Percentiles rank a stretch among this genome's conserved stretches.
phyloP scores from a whole-genome alignment of 163 green algal species.

The Scenedesmus sp. region DNA sequence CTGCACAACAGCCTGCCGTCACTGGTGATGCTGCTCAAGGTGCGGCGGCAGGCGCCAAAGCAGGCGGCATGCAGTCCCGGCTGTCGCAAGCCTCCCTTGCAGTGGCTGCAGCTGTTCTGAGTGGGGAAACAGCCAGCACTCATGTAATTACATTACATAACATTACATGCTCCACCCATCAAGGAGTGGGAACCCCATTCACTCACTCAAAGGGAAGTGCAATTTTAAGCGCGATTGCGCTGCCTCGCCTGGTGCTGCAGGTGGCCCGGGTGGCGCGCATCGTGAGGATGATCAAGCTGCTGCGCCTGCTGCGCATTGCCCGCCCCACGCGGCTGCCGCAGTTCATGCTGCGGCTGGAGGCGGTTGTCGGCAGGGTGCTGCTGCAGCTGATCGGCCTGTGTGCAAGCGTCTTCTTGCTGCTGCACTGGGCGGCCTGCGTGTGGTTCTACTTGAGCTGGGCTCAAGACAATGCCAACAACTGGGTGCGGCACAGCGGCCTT shows the following conservation, averaged over 20 bases:
- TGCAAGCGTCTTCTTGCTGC: slow-evolving; percentile 18
- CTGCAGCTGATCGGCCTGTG: background rate
- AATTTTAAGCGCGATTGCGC: too few species aligned
- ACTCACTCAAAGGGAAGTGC: too few species aligned
- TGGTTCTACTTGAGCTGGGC: background rate
- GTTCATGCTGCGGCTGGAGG: slow-evolving; percentile 20
- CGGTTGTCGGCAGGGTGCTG: background rate
- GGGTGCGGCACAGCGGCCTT: slow-evolving; percentile 7
- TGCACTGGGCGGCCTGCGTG: slow-evolving; percentile 45
- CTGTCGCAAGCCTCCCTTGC: too few species aligned
- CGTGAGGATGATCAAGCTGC: slow-evolving; percentile 14
- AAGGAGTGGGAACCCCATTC: too few species aligned
- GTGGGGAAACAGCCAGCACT: too few species aligned
- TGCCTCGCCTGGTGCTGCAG: background rate
- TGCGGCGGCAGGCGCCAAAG: too few species aligned
- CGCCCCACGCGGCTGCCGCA: slow-evolving; percentile 11
- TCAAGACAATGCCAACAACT: background rate
- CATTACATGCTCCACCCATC: too few species aligned
- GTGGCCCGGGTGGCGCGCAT: background rate
- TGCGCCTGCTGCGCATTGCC: slow-evolving; percentile 22
- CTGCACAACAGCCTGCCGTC: background rate
- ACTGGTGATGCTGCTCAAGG: slow-evolving; percentile 28
- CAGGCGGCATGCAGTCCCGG: too few species aligned
- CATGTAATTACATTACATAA: too few species aligned
- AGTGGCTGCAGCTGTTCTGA: too few species aligned